Conservation (phyloP, 352 stramenopile genomes). For the Globisporangium ultimum region DNA sequence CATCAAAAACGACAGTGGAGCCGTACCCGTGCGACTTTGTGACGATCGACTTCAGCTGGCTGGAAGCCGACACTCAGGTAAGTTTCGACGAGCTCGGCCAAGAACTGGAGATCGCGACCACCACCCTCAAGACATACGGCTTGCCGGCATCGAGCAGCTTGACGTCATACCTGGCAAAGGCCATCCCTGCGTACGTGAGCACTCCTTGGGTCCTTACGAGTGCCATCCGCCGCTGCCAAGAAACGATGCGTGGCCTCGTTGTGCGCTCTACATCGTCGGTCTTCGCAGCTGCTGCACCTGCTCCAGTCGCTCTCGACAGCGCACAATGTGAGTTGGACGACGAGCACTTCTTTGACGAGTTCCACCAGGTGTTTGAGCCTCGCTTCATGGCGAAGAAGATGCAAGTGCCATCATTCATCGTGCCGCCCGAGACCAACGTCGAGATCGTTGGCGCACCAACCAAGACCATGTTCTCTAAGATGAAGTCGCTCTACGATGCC, state of each 20-base stretch:
- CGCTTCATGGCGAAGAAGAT: slow-evolving; percentile 1
- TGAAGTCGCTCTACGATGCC: slow-evolving; percentile 8
- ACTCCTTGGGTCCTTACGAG: slow-evolving; percentile 1
- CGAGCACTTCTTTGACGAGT: slow-evolving; percentile 14
- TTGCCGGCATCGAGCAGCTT: neutral
- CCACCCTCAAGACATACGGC: slow-evolving; percentile 8
- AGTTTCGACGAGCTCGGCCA: slow-evolving; percentile 5
- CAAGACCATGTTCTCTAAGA: slow-evolving; percentile 6
- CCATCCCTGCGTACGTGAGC: neutral
- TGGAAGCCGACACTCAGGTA: slow-evolving; percentile 16
- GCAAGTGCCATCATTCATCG: slow-evolving; percentile 1
- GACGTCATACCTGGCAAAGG: neutral
- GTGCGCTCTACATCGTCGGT: slow-evolving; percentile 9
- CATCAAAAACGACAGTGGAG: slow-evolving; percentile 1
- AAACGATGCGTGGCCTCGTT: slow-evolving; percentile 13
- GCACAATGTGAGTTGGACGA: neutral
- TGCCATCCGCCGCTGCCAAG: slow-evolving; percentile 5
- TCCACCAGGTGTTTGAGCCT: slow-evolving; percentile 13
- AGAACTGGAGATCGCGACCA: slow-evolving; percentile 13
- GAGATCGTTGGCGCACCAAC: neutral
- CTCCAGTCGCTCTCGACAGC: slow-evolving; percentile 2
- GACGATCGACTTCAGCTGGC: slow-evolving; percentile 14
- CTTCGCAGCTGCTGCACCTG: neutral
- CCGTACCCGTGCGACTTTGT: slow-evolving; percentile 12
- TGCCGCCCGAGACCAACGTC: neutral